Base-by-base conservation (phyloP, 108 stramenopile genomes). In the Conticribra weissflogii region DNA sequence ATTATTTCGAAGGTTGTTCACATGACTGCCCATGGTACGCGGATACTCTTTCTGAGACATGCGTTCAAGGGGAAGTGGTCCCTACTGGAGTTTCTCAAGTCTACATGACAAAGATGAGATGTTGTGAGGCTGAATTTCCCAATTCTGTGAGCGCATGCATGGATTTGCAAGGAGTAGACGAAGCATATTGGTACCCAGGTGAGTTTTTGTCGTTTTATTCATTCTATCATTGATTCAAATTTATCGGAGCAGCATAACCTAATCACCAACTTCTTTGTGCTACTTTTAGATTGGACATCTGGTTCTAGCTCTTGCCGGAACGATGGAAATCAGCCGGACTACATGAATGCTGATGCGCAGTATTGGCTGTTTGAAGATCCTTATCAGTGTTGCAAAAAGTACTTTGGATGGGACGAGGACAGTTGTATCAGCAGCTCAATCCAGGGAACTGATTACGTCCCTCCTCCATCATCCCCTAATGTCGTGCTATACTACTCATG, bases 241-340 rank as follows among this genome's bases (percentile, higher is more conserved):
- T n/a, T n/a, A n/a, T n/a, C n/a, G n/a, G n/a, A n/a, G n/a, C n/a
- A n/a, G n/a, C n/a, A n/a, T n/a, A n/a, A n/a, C n/a, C n/a, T n/a
- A n/a, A n/a, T n/a, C n/a, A n/a, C n/a, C n/a, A n/a, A n/a, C n/a
- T n/a, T n/a, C n/a, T n/a, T n/a, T n/a, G n/a, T n/a, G n/a, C n/a
- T n/a, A n/a, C n/a, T n/a, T n/a, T n/a, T n/a, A 41, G 36, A 41
- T 41, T 41, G 36, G 36, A 41, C 36, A 41, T 41, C 5, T 41
- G 8, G 12, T 5, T 41, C 36, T 41, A 12, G 36, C 5, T 41
- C 36, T 41, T 41, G 36, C 36, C 36, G 5, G 36, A 59, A 59
- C 14, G 58, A 59, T 36, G 58, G 58, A 16, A 59, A 59, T n/a
- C 32, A 32, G 19, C 58, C 58, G 12, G n/a, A 15, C 36, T 34